Evolutionary conservation across 805 yeast species (phyloP).

Genomic region (Candida chauliodis): DNA sequence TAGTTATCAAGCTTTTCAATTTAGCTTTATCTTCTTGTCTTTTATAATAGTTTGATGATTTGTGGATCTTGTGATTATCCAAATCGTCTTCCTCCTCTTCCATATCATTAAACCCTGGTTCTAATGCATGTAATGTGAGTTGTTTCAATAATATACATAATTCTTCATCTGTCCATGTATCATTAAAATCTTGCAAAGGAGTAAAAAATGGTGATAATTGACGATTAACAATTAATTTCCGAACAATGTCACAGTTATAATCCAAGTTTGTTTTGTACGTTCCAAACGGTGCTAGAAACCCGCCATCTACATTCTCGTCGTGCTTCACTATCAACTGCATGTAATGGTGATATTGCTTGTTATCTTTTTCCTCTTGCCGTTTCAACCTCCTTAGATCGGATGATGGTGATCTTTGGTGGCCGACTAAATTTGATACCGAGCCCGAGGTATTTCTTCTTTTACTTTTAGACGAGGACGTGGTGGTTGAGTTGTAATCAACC

Average conservation of each 20-base stretch:
- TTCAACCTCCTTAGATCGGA: conserved; percentile 20
- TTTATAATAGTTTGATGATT: conserved; percentile 42
- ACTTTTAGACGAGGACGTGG: conserved; percentile 7
- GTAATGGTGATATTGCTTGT: conserved; percentile 50
- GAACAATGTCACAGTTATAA: conserved; percentile 71
- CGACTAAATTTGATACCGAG: conserved; percentile 8
- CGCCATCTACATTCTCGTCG: conserved; percentile 86
- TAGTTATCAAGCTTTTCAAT: conserved; percentile 35
- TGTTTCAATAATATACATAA: conserved; percentile 47
- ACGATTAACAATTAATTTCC: conserved; percentile 63
- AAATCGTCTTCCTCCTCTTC: conserved; percentile 63
- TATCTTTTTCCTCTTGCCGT: conserved; percentile 53
- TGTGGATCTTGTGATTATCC: conserved; percentile 55
- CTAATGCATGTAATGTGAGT: conserved; percentile 55
- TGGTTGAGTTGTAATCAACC: conserved; percentile 6
- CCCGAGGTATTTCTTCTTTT: conserved; percentile 19
- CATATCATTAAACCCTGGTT: conserved; percentile 47
- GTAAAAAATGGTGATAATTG: conserved; percentile 85
- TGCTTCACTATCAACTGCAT: conserved; percentile 54
- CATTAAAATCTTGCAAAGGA: conserved; percentile 79
- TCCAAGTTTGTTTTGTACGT: conserved; percentile 76
- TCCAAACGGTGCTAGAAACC: conserved; percentile 88
- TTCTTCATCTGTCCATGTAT: conserved; percentile 67
- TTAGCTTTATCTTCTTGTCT: conserved; percentile 48
- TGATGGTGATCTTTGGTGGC: conserved; percentile 11